phyloP scores from a whole-genome alignment of 202 grass and related monocot genomes.

The Sporobolus alterniflorus region DNA sequence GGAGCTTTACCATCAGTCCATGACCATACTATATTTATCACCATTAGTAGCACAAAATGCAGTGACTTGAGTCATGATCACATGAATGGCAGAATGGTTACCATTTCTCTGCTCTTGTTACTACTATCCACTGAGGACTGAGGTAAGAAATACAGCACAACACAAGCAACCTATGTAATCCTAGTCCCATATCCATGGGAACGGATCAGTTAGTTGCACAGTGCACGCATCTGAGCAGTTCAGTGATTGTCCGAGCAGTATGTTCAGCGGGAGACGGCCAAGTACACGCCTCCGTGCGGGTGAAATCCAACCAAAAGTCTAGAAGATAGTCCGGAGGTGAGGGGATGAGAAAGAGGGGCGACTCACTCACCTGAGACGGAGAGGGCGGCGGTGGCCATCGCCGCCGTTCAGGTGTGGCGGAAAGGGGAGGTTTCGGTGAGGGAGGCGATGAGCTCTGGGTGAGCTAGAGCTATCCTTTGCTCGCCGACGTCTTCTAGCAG shows the following conservation, averaged over 20 bases:
- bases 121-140: neutral
- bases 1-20: neutral
- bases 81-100: neutral
- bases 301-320: neutral
- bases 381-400: conserved; percentile 39
- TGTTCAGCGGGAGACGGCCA: neutral
- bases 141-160: neutral
- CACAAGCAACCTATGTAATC: neutral
- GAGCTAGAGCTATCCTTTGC: conserved; percentile 4
- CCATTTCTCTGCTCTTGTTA: neutral
- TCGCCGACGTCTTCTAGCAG: conserved; percentile 12
- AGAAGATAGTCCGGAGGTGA: neutral
- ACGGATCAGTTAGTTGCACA: neutral
- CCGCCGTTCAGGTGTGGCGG: conserved; percentile 7
- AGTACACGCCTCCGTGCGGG: neutral
- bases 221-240: neutral
- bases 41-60: neutral
- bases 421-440: neutral
- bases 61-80: neutral
- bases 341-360: neutral
- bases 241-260: neutral
- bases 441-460: conserved; percentile 22
- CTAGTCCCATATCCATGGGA: conserved; percentile 1
- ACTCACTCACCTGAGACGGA: conserved; percentile 32
- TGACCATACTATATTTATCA: neutral